Percentiles rank a stretch among this genome's conserved stretches.
Conservation (phyloP, 169 alveolate genomes). For the Plasmodium vivax region DNA sequence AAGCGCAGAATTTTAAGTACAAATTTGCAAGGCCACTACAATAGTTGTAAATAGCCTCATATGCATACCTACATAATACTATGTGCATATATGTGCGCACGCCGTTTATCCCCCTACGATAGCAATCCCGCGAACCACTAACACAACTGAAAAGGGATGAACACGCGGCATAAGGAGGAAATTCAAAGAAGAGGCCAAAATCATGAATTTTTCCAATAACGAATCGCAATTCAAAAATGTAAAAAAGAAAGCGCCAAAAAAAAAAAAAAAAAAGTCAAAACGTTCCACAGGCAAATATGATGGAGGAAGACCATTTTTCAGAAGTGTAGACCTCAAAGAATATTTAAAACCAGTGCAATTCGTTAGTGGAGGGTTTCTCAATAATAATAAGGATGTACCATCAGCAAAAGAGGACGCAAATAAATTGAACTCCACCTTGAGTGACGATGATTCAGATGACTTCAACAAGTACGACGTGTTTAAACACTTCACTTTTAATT, state of each 20-base stretch:
- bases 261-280: conserved; percentile 20
- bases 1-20: background rate
- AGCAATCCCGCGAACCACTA: background rate
- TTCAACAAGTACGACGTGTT: conserved; percentile 58
- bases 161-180: background rate
- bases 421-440: background rate
- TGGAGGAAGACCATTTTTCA: background rate
- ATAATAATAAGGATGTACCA: conserved; percentile 2
- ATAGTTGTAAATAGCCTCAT: background rate
- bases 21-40: background rate
- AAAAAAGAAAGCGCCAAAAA: conserved; percentile 1
- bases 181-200: conserved; percentile 15
- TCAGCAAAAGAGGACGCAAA: background rate
- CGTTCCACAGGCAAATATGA: background rate
- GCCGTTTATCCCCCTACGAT: background rate
- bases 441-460: conserved; percentile 60
- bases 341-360: conserved; percentile 56
- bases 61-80: background rate
- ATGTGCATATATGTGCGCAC: background rate
- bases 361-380: conserved; percentile 67
- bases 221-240: background rate
- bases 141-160: background rate
- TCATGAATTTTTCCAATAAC: conserved; percentile 20
- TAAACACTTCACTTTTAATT: conserved; percentile 47
- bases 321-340: conserved; percentile 19